Conservation (phyloP, 225 moss, liverwort and hornwort species). For the Sphagnum tenellum region DNA sequence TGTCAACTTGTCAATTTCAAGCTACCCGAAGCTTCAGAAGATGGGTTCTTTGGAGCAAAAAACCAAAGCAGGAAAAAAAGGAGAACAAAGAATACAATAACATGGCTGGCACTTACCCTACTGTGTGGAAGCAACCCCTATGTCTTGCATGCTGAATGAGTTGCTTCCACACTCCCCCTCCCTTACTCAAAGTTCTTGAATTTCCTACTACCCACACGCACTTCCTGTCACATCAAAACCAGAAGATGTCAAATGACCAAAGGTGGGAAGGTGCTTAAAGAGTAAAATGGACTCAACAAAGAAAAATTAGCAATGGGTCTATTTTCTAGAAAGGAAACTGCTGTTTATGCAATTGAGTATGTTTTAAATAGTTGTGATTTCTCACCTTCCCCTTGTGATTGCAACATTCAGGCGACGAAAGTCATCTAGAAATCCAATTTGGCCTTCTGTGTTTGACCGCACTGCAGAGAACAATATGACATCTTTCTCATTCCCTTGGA, state of each 20-base stretch:
- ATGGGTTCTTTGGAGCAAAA: too few species aligned
- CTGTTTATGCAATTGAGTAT: neutral
- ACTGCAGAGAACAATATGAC: slow-evolving; percentile 49
- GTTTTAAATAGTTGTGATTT: neutral
- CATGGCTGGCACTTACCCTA: neutral
- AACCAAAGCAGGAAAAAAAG: too few species aligned
- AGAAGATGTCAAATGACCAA: neutral
- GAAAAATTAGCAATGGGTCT: neutral
- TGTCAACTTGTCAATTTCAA: too few species aligned
- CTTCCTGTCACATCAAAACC: neutral
- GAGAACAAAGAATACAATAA: too few species aligned
- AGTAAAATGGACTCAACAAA: too few species aligned
- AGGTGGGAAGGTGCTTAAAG: too few species aligned
- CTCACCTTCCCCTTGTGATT: slow-evolving; percentile 42
- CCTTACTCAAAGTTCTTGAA: slow-evolving; percentile 1
- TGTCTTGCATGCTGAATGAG: slow-evolving; percentile 1
- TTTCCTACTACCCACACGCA: slow-evolving; percentile 6
- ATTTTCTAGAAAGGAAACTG: neutral
- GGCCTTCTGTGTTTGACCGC: slow-evolving; percentile 19
- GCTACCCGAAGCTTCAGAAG: too few species aligned
- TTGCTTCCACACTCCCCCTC: slow-evolving; percentile 1
- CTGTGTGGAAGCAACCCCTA: neutral
- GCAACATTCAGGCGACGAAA: slow-evolving; percentile 44
- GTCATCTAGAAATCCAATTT: slow-evolving; percentile 36
- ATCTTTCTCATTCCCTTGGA: slow-evolving; percentile 54